Evolutionary conservation across 441 rosid genomes (phyloP), one percentile per base, ranked within the genome.

Genomic region (Iberis amara): DNA sequence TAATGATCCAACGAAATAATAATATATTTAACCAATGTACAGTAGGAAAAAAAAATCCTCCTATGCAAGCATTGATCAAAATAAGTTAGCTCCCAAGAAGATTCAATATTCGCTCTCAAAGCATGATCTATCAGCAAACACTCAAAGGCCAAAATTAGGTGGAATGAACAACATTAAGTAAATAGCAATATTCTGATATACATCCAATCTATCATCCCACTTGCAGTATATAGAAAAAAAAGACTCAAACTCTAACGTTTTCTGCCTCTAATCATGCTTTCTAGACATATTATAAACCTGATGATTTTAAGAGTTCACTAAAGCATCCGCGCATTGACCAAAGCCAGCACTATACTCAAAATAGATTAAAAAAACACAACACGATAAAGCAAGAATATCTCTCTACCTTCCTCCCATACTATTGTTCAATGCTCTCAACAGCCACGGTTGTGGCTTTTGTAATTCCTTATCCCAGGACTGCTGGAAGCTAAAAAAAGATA

Each of bases 341-440:
- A 51, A 35, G 55, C 41, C 30, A 43, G 28, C 15, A 38, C 8
- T 45, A 68, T 15, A 46, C 31, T 50, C 12, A 46, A 57, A 31
- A 41, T 13, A 23, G 57, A 47, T 31, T n/a, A n/a, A n/a, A 35
- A 49, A 24, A 49, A 48, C 24, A 55, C 21, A 40, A 9, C 44
- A 48, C 11, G 2, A 43, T 13, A 37, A 8, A 26, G 60, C n/a
- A 12, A 44, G 54, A 31, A 32, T 48, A 11, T 9, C 36, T 41
- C 14, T 59, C 45, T 89, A 79, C 99, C 97, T 82, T 79, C 85
- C 89, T 47, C 97, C 99, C 68, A 94, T 86, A 69, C 97, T 85
- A 59, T 67, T 59, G 80, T 69, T 69, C 61, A 94, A 61, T 42
- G 95, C 91, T 74, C 99, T 78, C 37, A 94, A 68, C 61, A 94